Conservation (phyloP, 73 alveolate genomes). For the Blepharisma japonicum region DNA sequence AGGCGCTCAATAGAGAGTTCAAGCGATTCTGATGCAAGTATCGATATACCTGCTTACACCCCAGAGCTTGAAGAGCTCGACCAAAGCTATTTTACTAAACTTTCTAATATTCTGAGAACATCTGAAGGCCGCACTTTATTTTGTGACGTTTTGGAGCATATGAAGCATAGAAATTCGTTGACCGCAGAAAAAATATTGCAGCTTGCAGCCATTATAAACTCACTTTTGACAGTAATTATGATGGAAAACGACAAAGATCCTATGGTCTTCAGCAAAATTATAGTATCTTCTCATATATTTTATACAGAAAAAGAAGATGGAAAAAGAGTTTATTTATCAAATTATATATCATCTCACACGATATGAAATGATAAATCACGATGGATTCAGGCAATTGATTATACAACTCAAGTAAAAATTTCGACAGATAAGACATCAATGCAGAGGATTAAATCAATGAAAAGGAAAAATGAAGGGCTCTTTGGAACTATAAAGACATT, state of each 20-base stretch:
- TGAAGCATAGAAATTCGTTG: background rate
- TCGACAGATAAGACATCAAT: background rate
- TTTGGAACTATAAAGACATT: background rate
- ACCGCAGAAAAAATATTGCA: background rate
- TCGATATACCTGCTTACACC: too few relatives aligned
- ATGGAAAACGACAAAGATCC: slow-evolving; percentile 15
- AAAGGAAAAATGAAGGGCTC: background rate
- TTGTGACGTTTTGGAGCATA: background rate
- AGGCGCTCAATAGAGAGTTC: too few relatives aligned
- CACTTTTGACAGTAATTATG: slow-evolving; percentile 14
- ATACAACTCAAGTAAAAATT: background rate
- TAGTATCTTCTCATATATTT: slow-evolving; percentile 3
- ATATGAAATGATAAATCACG: slow-evolving; percentile 11
- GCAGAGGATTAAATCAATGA: background rate
- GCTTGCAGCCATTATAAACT: background rate
- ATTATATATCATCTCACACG: background rate
- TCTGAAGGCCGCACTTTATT: slow-evolving; percentile 8
- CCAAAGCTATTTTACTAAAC: background rate
- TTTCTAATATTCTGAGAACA: background rate
- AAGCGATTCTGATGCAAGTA: too few relatives aligned
- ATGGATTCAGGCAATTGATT: slow-evolving; percentile 18
- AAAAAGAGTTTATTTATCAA: background rate
- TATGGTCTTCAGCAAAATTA: slow-evolving; percentile 15
- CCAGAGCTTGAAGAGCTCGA: too few relatives aligned
- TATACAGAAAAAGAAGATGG: slow-evolving; percentile 26